Evolutionary conservation across 2,329 filamentous ascomycete species (phyloP), one percentile per base, ranked within the genome.

Genomic region (Cryphonectria parasitica): DNA sequence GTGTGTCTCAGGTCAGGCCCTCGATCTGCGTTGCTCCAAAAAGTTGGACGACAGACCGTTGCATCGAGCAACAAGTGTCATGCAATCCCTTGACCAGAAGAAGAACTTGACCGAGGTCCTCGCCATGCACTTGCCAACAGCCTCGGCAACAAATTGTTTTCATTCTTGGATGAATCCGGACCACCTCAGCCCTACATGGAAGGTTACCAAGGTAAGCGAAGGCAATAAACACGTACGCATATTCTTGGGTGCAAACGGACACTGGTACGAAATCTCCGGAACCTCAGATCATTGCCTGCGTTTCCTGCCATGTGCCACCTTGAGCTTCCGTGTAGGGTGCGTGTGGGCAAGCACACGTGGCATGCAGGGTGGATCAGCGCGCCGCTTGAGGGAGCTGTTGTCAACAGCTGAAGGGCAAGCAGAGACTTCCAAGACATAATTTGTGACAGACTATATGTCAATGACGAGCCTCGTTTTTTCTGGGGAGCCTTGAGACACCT

Each of bases 161-260:
- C 11, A 10, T 11, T 45, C 0, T 36, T 52, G 17, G n/a, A 41
- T 11, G 25, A 43, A 17, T 34, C 19, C 7, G 41, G 25, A 19
- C 6, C 36, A 31, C 13, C 3, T 61, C 68, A 66, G 54, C 68
- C 63, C 34, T 49, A 66, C 62, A 61, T 13, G 68, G 68, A 69
- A 69, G 68, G 68, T 69, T 69, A 34, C 34, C 28, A 41, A n/a
- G 17, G 43, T 31, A 52, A 64, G 17, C 58, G 15, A 45, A 25
- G 8, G 8, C 39, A 41, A 36, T 43, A 25, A 31, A 28, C 28
- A 65, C 49, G 28, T 56, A 63, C 66, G 58, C 58, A 58, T 68
- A 60, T 62, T n/a, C 2, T 19, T n/a, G 10, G 10, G 41, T 17
- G 34, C 41, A 41, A 62, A 39, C 25, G n/a, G 39, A 25, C 31